Percentiles rank a stretch among this genome's conserved stretches.
phyloP scores from a whole-genome alignment of 225 moss, liverwort and hornwort genomes.

The Rhytidiadelphus loreus region DNA sequence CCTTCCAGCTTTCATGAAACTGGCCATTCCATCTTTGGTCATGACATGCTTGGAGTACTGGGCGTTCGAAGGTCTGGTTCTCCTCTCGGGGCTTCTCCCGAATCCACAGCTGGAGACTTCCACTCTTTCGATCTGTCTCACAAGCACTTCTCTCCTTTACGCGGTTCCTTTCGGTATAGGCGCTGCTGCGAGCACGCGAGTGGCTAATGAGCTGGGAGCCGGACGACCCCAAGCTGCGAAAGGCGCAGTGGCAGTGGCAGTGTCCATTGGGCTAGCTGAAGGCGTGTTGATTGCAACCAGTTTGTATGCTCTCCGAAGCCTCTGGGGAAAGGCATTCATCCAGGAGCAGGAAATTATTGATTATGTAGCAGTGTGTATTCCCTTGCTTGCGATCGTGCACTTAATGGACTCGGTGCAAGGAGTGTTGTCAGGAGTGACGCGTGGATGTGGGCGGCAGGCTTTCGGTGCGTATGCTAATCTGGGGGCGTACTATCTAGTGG shows the following conservation, averaged over 20 bases:
- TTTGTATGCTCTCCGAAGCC: not conserved
- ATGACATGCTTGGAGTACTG: constrained; percentile 76
- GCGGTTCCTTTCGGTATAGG: constrained; percentile 42
- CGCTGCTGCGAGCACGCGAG: constrained; percentile 50
- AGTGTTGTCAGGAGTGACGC: constrained; percentile 38
- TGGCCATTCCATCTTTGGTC: constrained; percentile 49
- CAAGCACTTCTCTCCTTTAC: constrained; percentile 14
- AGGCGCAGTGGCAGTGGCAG: constrained; percentile 16
- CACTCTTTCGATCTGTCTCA: not conserved
- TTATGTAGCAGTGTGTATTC: constrained; percentile 20
- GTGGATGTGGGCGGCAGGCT: constrained; percentile 60
- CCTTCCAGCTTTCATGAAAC: constrained; percentile 26
- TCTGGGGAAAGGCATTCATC: constrained; percentile 21
- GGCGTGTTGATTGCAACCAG: constrained; percentile 14
- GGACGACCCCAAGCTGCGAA: constrained; percentile 39
- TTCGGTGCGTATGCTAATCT: constrained; percentile 44
- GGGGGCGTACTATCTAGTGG: constrained; percentile 39
- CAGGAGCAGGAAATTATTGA: constrained; percentile 26
- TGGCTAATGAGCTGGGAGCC: constrained; percentile 64
- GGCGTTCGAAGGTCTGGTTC: constrained; percentile 48
- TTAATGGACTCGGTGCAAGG: constrained; percentile 32
- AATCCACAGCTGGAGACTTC: constrained; percentile 47
- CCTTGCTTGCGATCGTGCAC: constrained; percentile 20
- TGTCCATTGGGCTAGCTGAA: constrained; percentile 12
- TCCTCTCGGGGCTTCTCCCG: constrained; percentile 50